Conservation (phyloP, 306 rosid genomes). For the Echinosophora koreensis region DNA sequence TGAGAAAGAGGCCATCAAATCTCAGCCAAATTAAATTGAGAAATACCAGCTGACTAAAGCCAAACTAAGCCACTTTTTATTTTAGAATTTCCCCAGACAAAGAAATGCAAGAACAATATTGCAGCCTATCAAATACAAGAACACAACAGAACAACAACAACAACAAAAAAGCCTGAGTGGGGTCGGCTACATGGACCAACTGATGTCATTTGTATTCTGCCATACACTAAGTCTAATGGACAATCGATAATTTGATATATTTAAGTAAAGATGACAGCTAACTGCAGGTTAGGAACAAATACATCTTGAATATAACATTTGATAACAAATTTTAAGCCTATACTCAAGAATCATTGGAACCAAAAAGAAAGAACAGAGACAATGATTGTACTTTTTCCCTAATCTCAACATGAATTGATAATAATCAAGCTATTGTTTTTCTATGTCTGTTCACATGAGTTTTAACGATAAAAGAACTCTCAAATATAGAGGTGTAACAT, state of each 20-base stretch:
- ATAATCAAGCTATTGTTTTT: not conserved
- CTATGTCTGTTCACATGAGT: not conserved
- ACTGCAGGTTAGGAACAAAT: not conserved
- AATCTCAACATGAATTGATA: conserved; percentile 24
- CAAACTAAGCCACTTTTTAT: conserved; percentile 15
- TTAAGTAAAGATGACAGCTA: not conserved
- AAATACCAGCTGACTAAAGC: conserved; percentile 2
- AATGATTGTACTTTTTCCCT: not conserved
- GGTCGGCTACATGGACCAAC: too few species aligned
- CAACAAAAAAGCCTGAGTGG: too few species aligned
- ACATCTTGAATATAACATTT: conserved; percentile 1
- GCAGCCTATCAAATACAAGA: not conserved
- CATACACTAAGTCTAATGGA: not conserved
- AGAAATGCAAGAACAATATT: conserved; percentile 24
- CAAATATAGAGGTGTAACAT: conserved; percentile 20
- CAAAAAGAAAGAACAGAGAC: too few species aligned
- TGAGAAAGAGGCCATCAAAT: not conserved
- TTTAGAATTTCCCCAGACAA: conserved; percentile 3
- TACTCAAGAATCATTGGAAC: conserved; percentile 17
- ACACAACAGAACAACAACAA: not conserved
- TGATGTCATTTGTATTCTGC: too few species aligned
- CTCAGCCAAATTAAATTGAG: conserved; percentile 23
- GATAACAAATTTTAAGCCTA: conserved; percentile 19
- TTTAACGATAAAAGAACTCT: conserved; percentile 10
- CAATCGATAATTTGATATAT: not conserved